Evolutionary conservation across 108 stramenopile species (phyloP).

Genomic region (Conticribra weissflogii): DNA sequence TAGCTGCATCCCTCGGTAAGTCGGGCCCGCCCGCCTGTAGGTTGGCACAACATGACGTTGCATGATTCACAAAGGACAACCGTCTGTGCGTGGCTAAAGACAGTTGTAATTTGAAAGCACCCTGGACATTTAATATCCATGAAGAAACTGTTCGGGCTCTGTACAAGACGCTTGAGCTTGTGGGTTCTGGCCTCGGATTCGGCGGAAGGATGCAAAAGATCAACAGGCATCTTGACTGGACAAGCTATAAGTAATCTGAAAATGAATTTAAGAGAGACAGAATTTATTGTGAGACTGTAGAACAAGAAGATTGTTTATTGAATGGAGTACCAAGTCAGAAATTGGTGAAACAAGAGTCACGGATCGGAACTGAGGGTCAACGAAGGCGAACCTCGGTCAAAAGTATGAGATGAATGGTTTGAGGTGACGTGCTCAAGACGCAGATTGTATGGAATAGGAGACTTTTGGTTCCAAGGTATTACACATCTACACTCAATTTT

Average conservation of each 20-base stretch:
- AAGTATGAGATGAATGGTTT: no score
- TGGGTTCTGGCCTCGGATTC: constrained; percentile 93
- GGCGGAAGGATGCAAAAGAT: constrained; percentile 94
- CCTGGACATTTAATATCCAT: constrained; percentile 99
- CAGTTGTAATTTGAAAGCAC: constrained; percentile 99
- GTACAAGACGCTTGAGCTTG: constrained; percentile 99
- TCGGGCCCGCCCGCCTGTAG: constrained; percentile 97
- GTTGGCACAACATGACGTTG: constrained; percentile 97
- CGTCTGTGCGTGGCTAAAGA: constrained; percentile 94
- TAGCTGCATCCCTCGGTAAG: constrained; percentile 99
- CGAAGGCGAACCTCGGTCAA: no score
- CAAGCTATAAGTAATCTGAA: constrained; percentile 5
- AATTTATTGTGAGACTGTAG: not conserved
- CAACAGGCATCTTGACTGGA: constrained; percentile 89
- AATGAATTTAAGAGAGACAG: not conserved
- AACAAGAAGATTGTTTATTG: no score
- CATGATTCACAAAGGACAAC: constrained; percentile 97
- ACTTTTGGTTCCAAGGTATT: no score
- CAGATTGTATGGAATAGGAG: no score
- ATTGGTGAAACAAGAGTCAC: no score
- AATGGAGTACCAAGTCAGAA: no score
- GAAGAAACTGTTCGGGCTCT: constrained; percentile 98
- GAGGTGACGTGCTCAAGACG: no score
- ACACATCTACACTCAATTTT: no score
- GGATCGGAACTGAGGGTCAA: no score